Conservation (phyloP, 345 rosid species). For the Limnanthes douglasii region DNA sequence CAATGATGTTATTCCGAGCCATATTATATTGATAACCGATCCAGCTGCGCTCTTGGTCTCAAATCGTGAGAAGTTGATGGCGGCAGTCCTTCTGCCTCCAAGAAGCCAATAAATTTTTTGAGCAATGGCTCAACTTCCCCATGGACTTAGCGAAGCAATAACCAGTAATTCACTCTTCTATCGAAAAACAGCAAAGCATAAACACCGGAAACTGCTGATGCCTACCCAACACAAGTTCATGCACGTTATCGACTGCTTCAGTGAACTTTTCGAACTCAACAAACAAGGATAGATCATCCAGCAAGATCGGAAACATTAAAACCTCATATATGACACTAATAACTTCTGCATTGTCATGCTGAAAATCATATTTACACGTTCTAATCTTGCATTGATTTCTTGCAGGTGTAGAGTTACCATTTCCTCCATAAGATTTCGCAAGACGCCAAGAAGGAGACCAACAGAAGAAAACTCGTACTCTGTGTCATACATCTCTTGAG, state of each 20-base stretch:
- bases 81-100: constrained; percentile 74
- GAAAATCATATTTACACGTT: constrained; percentile 42
- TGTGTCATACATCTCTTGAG: constrained; percentile 50
- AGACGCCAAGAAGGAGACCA: constrained; percentile 70
- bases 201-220: constrained; percentile 86
- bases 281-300: constrained; percentile 63
- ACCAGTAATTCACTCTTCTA: constrained; percentile 77
- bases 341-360: constrained; percentile 54
- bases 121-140: constrained; percentile 86
- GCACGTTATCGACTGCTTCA: constrained; percentile 80
- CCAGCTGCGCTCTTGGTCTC: constrained; percentile 58
- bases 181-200: constrained; percentile 79
- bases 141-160: constrained; percentile 72
- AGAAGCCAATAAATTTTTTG: constrained; percentile 49
- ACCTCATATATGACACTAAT: constrained; percentile 94
- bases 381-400: constrained; percentile 42
- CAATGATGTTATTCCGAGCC: constrained; percentile 96
- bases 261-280: constrained; percentile 73
- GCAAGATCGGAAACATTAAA: constrained; percentile 83
- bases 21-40: constrained; percentile 60
- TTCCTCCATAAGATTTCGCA: constrained; percentile 65
- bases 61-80: constrained; percentile 40
- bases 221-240: constrained; percentile 85
- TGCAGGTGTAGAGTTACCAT: constrained; percentile 60
- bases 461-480: constrained; percentile 65